Evolutionary conservation across 768 basidiomycete genomes (phyloP).

Genomic region (Kwoniella dejecticola): DNA sequence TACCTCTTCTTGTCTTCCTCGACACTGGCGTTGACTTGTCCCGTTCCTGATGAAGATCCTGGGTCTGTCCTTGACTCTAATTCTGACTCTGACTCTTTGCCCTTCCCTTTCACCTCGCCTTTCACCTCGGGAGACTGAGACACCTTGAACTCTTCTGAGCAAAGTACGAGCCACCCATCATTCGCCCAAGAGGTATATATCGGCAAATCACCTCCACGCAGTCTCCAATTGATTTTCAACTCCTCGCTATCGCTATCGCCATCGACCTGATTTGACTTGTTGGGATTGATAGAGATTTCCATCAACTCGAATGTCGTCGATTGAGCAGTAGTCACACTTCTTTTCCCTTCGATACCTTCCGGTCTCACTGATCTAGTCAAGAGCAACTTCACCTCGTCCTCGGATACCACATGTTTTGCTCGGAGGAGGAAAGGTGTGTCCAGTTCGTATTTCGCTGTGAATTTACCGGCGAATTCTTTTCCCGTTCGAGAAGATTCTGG

Average conservation of each 20-base stretch:
- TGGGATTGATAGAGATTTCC: conserved; percentile 31
- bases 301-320: conserved; percentile 39
- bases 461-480: conserved; percentile 16
- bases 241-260: background rate
- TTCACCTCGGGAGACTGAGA: background rate
- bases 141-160: conserved; percentile 25
- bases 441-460: conserved; percentile 37
- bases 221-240: conserved; percentile 32
- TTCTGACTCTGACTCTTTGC: conserved; percentile 28
- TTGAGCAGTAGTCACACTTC: conserved; percentile 1
- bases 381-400: conserved; percentile 22
- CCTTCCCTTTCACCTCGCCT: conserved; percentile 22
- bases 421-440: conserved; percentile 36
- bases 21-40: background rate
- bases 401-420: conserved; percentile 13
- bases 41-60: background rate
- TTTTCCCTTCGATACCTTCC: background rate
- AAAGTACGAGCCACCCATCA: conserved; percentile 36
- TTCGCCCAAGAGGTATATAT: conserved; percentile 28
- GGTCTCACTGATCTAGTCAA: conserved; percentile 26
- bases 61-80: conserved; percentile 27
- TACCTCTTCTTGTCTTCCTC: conserved; percentile 53
- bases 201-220: conserved; percentile 47
- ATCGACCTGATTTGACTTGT: conserved; percentile 14
- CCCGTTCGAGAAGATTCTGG: conserved; percentile 12